These are phyloP conservation scores for Trichosporon coremiiforme DNA, from an alignment of 1,284 basidiomycete species.

Conservation along the genomic window DNA sequence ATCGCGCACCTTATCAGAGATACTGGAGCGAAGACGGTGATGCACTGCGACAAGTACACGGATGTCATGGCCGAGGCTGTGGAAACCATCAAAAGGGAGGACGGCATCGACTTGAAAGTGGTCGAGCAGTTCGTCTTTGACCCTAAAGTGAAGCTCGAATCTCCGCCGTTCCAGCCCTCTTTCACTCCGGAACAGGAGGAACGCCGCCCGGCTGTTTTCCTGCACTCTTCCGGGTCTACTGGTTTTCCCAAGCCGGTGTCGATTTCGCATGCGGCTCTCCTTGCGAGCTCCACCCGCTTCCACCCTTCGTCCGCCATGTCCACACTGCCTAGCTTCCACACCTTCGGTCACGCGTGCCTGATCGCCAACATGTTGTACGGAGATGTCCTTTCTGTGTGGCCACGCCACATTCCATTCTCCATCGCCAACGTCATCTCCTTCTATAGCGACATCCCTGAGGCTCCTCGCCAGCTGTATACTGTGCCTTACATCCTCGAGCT, in stretches of 20 bases:
- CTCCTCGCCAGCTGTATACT: constrained; percentile 49
- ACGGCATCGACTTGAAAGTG: background rate
- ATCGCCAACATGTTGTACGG: constrained; percentile 56
- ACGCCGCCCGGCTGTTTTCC: constrained; percentile 59
- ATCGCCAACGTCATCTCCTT: constrained; percentile 57
- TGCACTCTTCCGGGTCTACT: constrained; percentile 66
- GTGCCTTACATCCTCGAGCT: constrained; percentile 59
- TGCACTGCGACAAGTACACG: constrained; percentile 11
- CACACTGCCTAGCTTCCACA: constrained; percentile 59
- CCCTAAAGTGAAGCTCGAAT: background rate
- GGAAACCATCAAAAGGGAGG: background rate
- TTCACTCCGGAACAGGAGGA: constrained; percentile 60
- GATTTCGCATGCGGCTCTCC: constrained; percentile 45
- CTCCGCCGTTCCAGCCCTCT: constrained; percentile 46
- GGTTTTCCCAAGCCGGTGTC: constrained; percentile 56
- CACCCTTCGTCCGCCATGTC: constrained; percentile 54
- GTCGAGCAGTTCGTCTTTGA: constrained; percentile 4
- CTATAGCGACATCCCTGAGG: constrained; percentile 48
- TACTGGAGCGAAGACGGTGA: constrained; percentile 33
- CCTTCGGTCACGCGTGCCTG: constrained; percentile 54
- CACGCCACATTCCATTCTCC: constrained; percentile 61
- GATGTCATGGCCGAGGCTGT: background rate
- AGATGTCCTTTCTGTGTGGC: constrained; percentile 61
- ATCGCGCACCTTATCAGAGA: constrained; percentile 64
- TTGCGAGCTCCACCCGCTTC: constrained; percentile 40